Evolutionary conservation across 2,329 filamentous ascomycete species (phyloP).

Genomic region (Aspergillus sp.): DNA sequence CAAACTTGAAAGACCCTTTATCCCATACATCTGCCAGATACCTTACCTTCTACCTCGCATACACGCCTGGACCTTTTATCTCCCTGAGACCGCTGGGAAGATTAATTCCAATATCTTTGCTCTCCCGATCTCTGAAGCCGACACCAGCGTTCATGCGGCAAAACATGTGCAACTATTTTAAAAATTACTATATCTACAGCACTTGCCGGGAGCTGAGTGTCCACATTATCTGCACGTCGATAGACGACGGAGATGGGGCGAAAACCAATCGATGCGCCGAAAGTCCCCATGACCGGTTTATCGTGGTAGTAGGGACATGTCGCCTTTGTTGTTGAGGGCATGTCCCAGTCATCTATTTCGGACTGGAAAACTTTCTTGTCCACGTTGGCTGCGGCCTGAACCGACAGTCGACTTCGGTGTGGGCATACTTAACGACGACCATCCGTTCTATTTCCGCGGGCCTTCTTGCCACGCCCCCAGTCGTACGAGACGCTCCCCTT

Average conservation of each 20-base stretch:
- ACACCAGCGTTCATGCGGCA: constrained; percentile 12
- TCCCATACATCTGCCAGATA: too few species aligned
- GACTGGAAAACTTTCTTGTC: not conserved
- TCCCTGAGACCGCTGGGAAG: too few species aligned
- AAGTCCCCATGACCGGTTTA: constrained; percentile 72
- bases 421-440: not conserved
- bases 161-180: constrained; percentile 62
- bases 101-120: too few species aligned
- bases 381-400: not conserved
- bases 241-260: constrained; percentile 56
- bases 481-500: too few species aligned
- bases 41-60: too few species aligned
- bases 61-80: too few species aligned
- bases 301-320: constrained; percentile 66
- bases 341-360: constrained; percentile 3
- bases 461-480: not conserved
- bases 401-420: not conserved
- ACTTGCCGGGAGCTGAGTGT: constrained; percentile 66
- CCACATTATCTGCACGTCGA: constrained; percentile 69
- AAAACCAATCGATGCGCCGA: constrained; percentile 58
- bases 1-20: too few species aligned
- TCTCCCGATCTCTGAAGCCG: too few species aligned
- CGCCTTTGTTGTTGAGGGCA: constrained; percentile 47
- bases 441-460: not conserved
- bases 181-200: constrained; percentile 76